phyloP scores from a whole-genome alignment of 73 alveolate genomes.

The Durusdinium trenchii region DNA sequence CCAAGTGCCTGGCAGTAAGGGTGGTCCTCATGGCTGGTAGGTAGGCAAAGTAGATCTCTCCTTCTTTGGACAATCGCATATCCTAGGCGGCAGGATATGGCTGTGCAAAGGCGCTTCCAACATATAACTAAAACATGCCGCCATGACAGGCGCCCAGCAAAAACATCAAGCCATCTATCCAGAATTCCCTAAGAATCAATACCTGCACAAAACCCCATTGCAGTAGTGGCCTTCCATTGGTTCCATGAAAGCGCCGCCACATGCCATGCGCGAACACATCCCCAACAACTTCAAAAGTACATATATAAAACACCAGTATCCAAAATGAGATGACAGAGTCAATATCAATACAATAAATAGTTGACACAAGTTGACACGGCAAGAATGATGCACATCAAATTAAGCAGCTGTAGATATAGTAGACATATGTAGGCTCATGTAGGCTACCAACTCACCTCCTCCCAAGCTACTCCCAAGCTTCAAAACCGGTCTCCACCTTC shows the following conservation, averaged over 20 bases:
- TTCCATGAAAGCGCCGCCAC: not conserved
- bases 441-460: too few species aligned
- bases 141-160: too few species aligned
- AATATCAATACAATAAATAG: not conserved
- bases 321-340: not conserved
- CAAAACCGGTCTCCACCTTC: not conserved
- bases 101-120: too few species aligned
- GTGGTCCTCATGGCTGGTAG: constrained; percentile 71
- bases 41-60: constrained; percentile 58
- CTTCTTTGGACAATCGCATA: constrained; percentile 44
- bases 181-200: not conserved
- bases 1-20: not conserved
- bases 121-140: too few species aligned
- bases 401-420: too few species aligned
- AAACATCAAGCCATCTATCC: too few species aligned
- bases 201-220: not conserved
- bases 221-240: not conserved
- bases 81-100: constrained; percentile 29
- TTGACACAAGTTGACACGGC: not conserved
- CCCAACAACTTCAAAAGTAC: not conserved
- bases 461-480: too few species aligned
- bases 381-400: not conserved
- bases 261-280: not conserved
- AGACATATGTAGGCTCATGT: too few species aligned
- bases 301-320: not conserved